phyloP scores from a whole-genome alignment of 106 monocot genomes.

The Triglochin maritima region DNA sequence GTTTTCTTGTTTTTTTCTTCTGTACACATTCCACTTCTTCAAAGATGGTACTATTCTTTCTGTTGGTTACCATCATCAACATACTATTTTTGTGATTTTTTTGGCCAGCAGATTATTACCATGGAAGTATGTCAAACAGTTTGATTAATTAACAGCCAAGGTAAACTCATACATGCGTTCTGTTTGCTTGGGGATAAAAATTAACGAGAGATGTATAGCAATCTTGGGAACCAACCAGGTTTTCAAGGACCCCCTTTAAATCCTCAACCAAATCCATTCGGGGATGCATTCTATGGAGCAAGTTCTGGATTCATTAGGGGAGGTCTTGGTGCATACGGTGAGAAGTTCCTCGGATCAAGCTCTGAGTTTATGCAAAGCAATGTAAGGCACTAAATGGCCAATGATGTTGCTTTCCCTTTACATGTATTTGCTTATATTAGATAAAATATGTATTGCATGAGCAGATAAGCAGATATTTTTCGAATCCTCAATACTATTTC shows the following conservation, averaged over 20 bases:
- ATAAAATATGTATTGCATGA: background rate
- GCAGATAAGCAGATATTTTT: constrained; percentile 33
- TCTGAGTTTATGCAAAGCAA: constrained; percentile 52
- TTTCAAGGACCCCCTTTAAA: constrained; percentile 13
- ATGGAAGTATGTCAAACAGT: too few relatives aligned
- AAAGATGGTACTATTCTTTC: too few relatives aligned
- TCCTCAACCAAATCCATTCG: constrained; percentile 34
- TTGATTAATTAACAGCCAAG: too few relatives aligned
- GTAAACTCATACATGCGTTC: too few relatives aligned
- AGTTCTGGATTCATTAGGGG: constrained; percentile 37
- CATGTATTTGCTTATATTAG: background rate
- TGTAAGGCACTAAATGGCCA: constrained; percentile 4
- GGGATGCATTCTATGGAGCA: constrained; percentile 35
- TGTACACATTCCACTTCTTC: too few relatives aligned
- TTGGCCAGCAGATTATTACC: too few relatives aligned
- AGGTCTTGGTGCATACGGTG: constrained; percentile 38
- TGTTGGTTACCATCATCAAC: too few relatives aligned
- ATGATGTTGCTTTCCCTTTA: background rate
- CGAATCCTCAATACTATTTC: constrained; percentile 35
- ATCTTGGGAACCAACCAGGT: constrained; percentile 12
- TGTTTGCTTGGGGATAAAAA: too few relatives aligned
- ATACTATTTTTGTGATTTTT: too few relatives aligned
- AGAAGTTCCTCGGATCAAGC: constrained; percentile 38
- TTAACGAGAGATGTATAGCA: constrained; percentile 23
- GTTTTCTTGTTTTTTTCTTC: too few relatives aligned